Conservation (phyloP, 2,329 filamentous ascomycete genomes). For the Penicillium sp. region DNA sequence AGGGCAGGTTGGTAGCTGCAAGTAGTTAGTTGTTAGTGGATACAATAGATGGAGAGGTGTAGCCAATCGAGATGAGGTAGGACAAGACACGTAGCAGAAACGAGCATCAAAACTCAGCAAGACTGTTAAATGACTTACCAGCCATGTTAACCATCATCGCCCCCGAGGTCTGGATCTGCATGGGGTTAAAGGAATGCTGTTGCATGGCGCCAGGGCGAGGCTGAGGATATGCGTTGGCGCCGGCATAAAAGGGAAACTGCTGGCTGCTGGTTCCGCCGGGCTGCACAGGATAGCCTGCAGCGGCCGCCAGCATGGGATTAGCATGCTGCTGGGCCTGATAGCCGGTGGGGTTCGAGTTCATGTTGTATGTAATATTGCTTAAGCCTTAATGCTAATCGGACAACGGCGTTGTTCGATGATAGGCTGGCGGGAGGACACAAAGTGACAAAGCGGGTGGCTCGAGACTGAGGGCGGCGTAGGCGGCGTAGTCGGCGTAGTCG, state of each 20-base stretch:
- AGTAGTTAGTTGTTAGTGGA: slow-evolving; percentile 14
- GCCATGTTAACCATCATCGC: slow-evolving; percentile 37
- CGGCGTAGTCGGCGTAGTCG: too few species aligned
- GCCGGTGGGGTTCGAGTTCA: slow-evolving; percentile 29
- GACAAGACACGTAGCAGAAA: neutral
- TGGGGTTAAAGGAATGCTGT: slow-evolving; percentile 31
- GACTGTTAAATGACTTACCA: slow-evolving; percentile 13
- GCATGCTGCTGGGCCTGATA: slow-evolving; percentile 20
- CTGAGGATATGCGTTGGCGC: slow-evolving; percentile 17
- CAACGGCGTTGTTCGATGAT: too few species aligned
- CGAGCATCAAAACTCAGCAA: too few species aligned
- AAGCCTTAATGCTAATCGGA: too few species aligned
- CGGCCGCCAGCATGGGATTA: slow-evolving; percentile 16
- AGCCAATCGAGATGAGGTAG: neutral
- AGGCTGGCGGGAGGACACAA: too few species aligned
- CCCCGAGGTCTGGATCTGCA: slow-evolving; percentile 31
- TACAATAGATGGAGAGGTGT: neutral
- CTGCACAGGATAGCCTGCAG: slow-evolving; percentile 33
- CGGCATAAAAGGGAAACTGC: slow-evolving; percentile 35
- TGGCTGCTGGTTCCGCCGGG: slow-evolving; percentile 19
- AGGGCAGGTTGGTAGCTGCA: slow-evolving; percentile 30
- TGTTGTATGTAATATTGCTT: slow-evolving; percentile 14
- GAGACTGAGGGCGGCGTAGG: too few species aligned
- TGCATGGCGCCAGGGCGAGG: slow-evolving; percentile 13
- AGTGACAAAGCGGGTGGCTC: too few species aligned